These are phyloP conservation scores for Lachnellula cervina DNA, from an alignment of 2,329 filamentous ascomycete species.

Conservation along the genomic window DNA sequence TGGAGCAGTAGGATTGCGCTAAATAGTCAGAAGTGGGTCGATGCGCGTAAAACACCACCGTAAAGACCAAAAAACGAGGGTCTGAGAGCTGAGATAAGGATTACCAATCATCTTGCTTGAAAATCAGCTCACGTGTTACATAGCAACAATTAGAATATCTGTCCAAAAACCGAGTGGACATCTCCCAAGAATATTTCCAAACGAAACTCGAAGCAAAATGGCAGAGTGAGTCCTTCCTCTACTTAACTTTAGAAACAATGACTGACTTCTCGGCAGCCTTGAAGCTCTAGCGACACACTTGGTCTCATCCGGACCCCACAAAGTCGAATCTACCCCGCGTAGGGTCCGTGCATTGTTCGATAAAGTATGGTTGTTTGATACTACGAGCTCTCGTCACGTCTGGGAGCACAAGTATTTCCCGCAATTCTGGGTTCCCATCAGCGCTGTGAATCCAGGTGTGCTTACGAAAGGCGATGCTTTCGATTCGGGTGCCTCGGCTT, in stretches of 20 bases:
- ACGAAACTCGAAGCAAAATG: not conserved
- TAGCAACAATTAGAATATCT: not conserved
- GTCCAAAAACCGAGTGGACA: not conserved
- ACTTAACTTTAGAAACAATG: not conserved
- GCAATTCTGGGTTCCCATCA: slow-evolving; percentile 37
- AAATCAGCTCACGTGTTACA: not conserved
- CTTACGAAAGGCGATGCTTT: slow-evolving; percentile 26
- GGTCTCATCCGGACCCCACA: slow-evolving; percentile 15
- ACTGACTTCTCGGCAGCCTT: slow-evolving; percentile 1
- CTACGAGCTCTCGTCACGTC: slow-evolving; percentile 33
- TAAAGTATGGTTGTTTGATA: slow-evolving; percentile 26
- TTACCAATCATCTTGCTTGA: not conserved
- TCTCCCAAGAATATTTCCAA: not conserved
- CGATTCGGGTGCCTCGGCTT: slow-evolving; percentile 1
- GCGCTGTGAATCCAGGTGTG: slow-evolving; percentile 32
- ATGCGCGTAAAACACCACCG: too few relatives aligned
- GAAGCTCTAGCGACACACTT: slow-evolving; percentile 8
- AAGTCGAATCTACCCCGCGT: slow-evolving; percentile 17
- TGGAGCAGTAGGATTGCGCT: too few relatives aligned
- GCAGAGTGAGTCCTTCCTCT: not conserved
- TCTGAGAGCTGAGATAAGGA: too few relatives aligned
- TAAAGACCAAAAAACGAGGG: too few relatives aligned
- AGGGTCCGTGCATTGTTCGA: slow-evolving; percentile 18
- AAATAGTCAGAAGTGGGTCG: too few relatives aligned
- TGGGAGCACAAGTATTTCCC: slow-evolving; percentile 46